A percentile compares a stretch with the other conserved stretches of the same genome.
Evolutionary conservation across 2,329 filamentous ascomycete species (phyloP).

Genomic region (Cadophora sp.): DNA sequence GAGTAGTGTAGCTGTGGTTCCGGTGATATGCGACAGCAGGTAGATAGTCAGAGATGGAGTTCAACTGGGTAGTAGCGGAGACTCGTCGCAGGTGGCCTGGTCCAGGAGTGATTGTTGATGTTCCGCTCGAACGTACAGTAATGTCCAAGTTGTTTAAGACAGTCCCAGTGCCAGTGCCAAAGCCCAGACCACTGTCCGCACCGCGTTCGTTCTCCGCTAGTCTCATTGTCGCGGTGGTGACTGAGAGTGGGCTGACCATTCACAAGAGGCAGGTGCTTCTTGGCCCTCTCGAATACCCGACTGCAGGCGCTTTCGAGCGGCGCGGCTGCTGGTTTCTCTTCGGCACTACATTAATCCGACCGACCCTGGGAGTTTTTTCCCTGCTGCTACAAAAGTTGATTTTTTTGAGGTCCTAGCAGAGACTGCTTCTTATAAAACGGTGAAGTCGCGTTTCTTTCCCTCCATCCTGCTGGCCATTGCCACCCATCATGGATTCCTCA

Average conservation of each 20-base stretch:
- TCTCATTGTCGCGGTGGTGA: not conserved
- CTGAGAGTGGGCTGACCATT: not conserved
- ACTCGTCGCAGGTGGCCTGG: not conserved
- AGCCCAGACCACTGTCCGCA: not conserved
- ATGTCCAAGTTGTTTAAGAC: not conserved
- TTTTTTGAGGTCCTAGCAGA: not conserved
- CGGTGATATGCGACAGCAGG: not conserved
- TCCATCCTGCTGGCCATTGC: not conserved
- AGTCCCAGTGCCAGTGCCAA: not conserved
- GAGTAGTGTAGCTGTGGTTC: not conserved
- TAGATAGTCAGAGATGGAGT: not conserved
- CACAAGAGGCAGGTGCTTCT: not conserved
- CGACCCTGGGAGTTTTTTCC: not conserved
- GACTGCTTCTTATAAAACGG: not conserved
- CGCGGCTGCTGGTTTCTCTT: not conserved
- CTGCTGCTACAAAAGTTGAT: not conserved
- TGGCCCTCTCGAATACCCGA: not conserved
- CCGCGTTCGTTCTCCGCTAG: not conserved
- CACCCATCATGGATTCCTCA: slow-evolving; percentile 5
- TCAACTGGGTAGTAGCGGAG: not conserved
- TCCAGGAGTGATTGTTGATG: not conserved
- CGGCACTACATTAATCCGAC: slow-evolving; percentile 2
- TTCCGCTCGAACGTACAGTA: not conserved
- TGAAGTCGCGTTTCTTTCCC: not conserved
- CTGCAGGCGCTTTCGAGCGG: not conserved